Evolutionary conservation across 228 moss, liverwort and hornwort species (phyloP).

Genomic region (Sphagnum magellanicum): DNA sequence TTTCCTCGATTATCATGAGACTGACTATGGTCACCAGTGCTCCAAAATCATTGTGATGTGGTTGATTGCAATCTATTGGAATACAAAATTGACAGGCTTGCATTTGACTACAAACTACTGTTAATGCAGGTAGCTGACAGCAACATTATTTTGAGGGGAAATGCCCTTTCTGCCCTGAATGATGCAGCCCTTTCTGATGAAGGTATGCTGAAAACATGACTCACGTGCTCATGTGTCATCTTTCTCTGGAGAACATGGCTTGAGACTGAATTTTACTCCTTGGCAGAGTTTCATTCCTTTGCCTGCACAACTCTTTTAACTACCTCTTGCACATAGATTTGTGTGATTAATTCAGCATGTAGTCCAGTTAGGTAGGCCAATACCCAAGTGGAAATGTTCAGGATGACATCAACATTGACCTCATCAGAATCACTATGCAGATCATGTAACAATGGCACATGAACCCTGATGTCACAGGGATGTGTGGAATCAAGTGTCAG

Average conservation of each 20-base stretch:
- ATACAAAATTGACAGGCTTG: not conserved
- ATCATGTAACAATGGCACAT: not conserved
- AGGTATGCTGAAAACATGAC: constrained; percentile 9
- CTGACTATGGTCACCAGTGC: too few relatives aligned
- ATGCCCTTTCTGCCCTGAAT: constrained; percentile 72
- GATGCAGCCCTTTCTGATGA: constrained; percentile 37
- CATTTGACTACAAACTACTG: not conserved
- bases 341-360: too few relatives aligned
- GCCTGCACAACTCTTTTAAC: too few relatives aligned
- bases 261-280: too few relatives aligned
- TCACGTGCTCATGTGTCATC: not conserved
- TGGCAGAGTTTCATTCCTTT: too few relatives aligned
- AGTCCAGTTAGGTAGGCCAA: too few relatives aligned
- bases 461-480: not conserved
- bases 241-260: too few relatives aligned
- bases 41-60: too few relatives aligned
- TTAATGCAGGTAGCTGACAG: constrained; percentile 36
- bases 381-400: constrained; percentile 13
- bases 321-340: too few relatives aligned
- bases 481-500: not conserved
- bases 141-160: constrained; percentile 52
- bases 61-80: too few relatives aligned
- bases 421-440: too few relatives aligned
- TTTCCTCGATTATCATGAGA: too few relatives aligned
- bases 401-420: constrained; percentile 10